Base-by-base conservation (phyloP, 2,329 filamentous ascomycete genomes). In the Diplodia seriata region DNA sequence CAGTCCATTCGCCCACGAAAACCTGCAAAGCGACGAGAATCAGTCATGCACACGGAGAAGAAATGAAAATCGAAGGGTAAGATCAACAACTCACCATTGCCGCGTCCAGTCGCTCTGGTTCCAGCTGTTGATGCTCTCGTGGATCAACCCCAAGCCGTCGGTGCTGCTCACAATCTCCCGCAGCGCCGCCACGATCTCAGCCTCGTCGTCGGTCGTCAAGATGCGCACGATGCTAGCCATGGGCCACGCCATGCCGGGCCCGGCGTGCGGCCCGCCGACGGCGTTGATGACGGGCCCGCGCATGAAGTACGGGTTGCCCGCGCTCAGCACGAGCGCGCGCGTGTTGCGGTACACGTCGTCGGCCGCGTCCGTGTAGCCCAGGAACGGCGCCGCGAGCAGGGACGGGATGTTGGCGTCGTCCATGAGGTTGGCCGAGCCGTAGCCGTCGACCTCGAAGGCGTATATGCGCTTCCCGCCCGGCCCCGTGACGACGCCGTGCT, bases 391-490 rank as follows among this genome's bases (percentile, higher is more conserved):
- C 1, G 87, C 86, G 50, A 91, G 83, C 3, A 91, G 83, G 14
- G 85, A 89, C 0, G 90, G 89, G 59, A 91, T 87, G 70, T 91
- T 91, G 38, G 89, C 89, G 68, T 91, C 89, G 73, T 91, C 90
- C 89, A 91, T 91, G 62, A 90, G 81, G 64, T 90, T 82, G 70
- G 86, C 89, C 66, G 77, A 75, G 54, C 78, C 78, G 71, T 79
- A 83, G 26, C 82, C 82, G 69, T 85, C 83, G 31, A 84, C 76
- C 70, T 85, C 83, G 69, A 79, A 84, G 15, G 83, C 82, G 69
- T 83, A 85, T 23, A 84, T 74, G 33, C 76, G 76, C 18, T 20
- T 9, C 56, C 51, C 53, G 2, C 69, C 74, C 1, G 76, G 73
- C 23, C 78, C 76, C 6, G 76, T 71, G 14, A 82, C 76, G 4